Conservation (phyloP, 2,329 filamentous ascomycete species). For the Basipetospora chlamydospora region DNA sequence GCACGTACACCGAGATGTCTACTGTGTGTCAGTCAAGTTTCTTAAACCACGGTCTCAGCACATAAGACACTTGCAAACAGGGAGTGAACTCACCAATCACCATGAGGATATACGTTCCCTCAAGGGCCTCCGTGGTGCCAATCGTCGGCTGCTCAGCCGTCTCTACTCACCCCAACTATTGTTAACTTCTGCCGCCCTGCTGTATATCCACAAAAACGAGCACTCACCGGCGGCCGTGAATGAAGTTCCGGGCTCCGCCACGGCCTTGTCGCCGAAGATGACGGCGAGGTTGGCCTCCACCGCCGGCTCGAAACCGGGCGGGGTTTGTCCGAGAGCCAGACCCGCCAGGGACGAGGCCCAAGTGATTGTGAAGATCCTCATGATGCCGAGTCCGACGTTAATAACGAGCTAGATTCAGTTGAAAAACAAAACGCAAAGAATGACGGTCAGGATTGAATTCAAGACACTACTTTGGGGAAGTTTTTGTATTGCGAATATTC, state of each 20-base stretch:
- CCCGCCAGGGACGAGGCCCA: background rate
- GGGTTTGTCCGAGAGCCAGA: background rate
- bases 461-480: no score
- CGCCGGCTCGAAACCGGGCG: conserved; percentile 1
- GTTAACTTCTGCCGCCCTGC: background rate
- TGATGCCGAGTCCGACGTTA: no score
- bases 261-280: conserved; percentile 1
- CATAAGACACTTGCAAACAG: no score
- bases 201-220: background rate
- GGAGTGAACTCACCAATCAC: conserved; percentile 1
- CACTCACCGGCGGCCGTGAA: conserved; percentile 1
- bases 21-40: background rate
- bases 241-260: background rate
- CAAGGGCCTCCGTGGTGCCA: conserved; percentile 2
- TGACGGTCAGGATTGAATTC: no score
- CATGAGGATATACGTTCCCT: conserved; percentile 3
- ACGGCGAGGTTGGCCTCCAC: conserved; percentile 5
- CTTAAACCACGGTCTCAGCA: no score
- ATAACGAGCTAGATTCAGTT: no score
- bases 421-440: no score
- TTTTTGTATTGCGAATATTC: no score
- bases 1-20: conserved; percentile 5
- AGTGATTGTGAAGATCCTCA: background rate
- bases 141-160: conserved; percentile 2
- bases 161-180: background rate